Percentiles rank a stretch among this genome's conserved stretches.
phyloP scores from a whole-genome alignment of 83 land plant genomes.

The Larix sibirica region DNA sequence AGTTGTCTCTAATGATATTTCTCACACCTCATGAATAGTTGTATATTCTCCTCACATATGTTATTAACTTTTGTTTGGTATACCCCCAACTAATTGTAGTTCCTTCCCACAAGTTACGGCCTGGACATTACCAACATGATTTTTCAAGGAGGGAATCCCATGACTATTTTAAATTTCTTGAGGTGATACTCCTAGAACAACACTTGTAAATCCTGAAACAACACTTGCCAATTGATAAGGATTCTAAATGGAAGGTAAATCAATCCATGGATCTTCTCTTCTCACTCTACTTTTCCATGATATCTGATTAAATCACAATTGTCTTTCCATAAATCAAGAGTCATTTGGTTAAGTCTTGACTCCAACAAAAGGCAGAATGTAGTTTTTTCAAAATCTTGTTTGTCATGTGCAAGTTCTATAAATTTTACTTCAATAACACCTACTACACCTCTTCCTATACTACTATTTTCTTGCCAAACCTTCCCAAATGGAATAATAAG shows the following conservation, averaged over 20 bases:
- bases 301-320: neutral
- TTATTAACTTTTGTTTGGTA: neutral
- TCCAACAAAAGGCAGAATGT: slow-evolving; percentile 62
- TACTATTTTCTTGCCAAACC: slow-evolving; percentile 43
- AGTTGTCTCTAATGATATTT: too few relatives aligned
- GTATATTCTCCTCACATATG: neutral
- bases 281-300: neutral
- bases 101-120: neutral
- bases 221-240: neutral
- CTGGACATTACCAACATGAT: slow-evolving; percentile 10
- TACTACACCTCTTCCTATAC: slow-evolving; percentile 55
- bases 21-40: slow-evolving; percentile 22
- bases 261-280: neutral
- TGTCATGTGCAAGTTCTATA: slow-evolving; percentile 80
- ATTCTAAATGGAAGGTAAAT: slow-evolving; percentile 1
- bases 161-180: neutral
- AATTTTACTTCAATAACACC: slow-evolving; percentile 83
- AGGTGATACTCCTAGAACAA: neutral
- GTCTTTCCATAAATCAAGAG: slow-evolving; percentile 55
- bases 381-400: slow-evolving; percentile 85
- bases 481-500: slow-evolving; percentile 73
- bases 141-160: neutral
- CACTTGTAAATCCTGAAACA: neutral
- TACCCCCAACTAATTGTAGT: neutral
- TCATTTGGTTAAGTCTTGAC: slow-evolving; percentile 70